Evolutionary conservation across 2,329 filamentous ascomycete genomes (phyloP).

Genomic region (Seiridium cupressi): DNA sequence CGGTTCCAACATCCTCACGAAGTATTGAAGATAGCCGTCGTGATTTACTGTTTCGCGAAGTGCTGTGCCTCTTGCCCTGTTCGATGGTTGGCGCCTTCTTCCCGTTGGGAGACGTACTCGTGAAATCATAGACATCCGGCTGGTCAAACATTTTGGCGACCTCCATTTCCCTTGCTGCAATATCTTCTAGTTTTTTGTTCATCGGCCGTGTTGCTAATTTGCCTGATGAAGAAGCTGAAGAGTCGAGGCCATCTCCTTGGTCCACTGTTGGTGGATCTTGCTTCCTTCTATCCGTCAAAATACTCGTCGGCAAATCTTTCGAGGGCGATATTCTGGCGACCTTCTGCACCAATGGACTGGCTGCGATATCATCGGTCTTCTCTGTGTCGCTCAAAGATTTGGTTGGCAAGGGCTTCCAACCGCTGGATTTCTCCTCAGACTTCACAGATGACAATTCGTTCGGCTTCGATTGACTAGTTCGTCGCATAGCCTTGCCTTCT

Average conservation of each 20-base stretch:
- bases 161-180: slow-evolving; percentile 26
- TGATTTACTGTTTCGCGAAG: slow-evolving; percentile 31
- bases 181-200: slow-evolving; percentile 24
- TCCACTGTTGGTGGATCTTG: slow-evolving; percentile 31
- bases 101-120: slow-evolving; percentile 41
- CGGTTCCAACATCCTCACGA: slow-evolving; percentile 31
- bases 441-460: slow-evolving; percentile 28
- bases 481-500: slow-evolving; percentile 53
- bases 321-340: slow-evolving; percentile 21
- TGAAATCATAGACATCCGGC: slow-evolving; percentile 55
- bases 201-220: slow-evolving; percentile 15
- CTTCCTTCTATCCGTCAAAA: slow-evolving; percentile 38
- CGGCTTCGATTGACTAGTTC: slow-evolving; percentile 34
- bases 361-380: slow-evolving; percentile 21
- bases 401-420: slow-evolving; percentile 28
- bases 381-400: background rate
- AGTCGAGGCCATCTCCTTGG: slow-evolving; percentile 11
- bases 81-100: slow-evolving; percentile 13
- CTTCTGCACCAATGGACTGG: slow-evolving; percentile 43
- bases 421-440: slow-evolving; percentile 33
- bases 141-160: slow-evolving; percentile 23
- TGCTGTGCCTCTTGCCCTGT: slow-evolving; percentile 19
- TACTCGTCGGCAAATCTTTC: slow-evolving; percentile 27
- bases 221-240: background rate
- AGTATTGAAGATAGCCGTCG: slow-evolving; percentile 38